A percentile compares a stretch with the other conserved stretches of the same genome.
Evolutionary conservation across 257 asterid species (phyloP).

Genomic region (Solanum peruvianum): DNA sequence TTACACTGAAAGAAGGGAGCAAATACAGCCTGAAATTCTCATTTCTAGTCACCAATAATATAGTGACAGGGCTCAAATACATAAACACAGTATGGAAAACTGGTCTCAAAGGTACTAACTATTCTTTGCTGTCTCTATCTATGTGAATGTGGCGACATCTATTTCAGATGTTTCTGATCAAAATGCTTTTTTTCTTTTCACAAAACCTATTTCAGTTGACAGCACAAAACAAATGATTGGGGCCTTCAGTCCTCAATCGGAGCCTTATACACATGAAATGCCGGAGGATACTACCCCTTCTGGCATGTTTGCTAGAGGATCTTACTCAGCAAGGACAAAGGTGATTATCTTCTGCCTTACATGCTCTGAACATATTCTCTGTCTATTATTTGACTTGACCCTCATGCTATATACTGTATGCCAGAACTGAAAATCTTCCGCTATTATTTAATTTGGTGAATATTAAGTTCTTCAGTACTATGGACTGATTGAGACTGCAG

Average conservation of each 20-base stretch:
- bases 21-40: constrained; percentile 43
- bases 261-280: constrained; percentile 37
- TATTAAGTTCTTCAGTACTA: neutral
- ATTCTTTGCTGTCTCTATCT: neutral
- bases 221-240: constrained; percentile 39
- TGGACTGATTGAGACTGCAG: neutral
- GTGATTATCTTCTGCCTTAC: constrained; percentile 1
- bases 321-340: constrained; percentile 35
- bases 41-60: constrained; percentile 61
- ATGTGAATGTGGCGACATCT: neutral
- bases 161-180: neutral
- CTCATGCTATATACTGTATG: neutral
- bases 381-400: neutral
- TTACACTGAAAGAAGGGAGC: constrained; percentile 75
- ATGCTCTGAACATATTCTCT: neutral
- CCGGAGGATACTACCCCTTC: constrained; percentile 43
- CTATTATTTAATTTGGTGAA: neutral
- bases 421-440: neutral
- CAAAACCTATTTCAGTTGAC: constrained; percentile 18
- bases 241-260: constrained; percentile 35
- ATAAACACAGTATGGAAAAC: constrained; percentile 74
- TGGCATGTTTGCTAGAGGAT: constrained; percentile 40
- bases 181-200: neutral
- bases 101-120: constrained; percentile 51
- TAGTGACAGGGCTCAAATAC: constrained; percentile 72